Evolutionary conservation across 1,139 yeast species (phyloP), one percentile per base, ranked within the genome.

Genomic region (Candida dubliniensis): DNA sequence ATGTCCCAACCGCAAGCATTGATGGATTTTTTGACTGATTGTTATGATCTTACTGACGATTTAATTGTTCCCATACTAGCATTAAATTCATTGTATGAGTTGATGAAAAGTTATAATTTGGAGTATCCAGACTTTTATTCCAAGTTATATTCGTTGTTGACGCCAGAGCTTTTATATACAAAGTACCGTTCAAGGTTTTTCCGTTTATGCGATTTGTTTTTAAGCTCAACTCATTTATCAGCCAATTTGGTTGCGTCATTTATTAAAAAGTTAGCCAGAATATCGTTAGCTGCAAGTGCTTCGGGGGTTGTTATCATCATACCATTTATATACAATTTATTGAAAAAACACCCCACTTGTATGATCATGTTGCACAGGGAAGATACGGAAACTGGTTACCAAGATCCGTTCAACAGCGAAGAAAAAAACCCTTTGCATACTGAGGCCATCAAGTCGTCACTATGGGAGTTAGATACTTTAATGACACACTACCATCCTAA

Each of bases 401-500:
- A 51, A 2, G 99, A 93, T 58, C 87, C 96, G 2, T 93, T 79
- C 60, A 73, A 86, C 51, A 67, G 71, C 31, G 48, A 63, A 1
- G 95, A 87, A 57, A 44, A 50, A 1, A 89, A 93, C 59, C 99
- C 99, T 1, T 72, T 86, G 47, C 70, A 77, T 47, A 86, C 97
- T 0, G 71, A 79, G 27, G 98, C 99, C 2, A 71, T 91, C 36
- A 84, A 78, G 7, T 87, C 96, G 1, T 90, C 98, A 0, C 66
- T 91, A 38, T 93, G 99, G 99, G 99, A 93, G 63, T 61, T 93
- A 47, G 89, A 87, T 49, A 76, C 95, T 0, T 67, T 87, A 47
- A 82, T 84, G 74, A 67, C 79, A n/a, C 99, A 93, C 63, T 93
- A 89, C 59, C 98, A 93, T 64, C 98, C 99, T 9, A 93, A 93